Evolutionary conservation across 2,329 filamentous ascomycete genomes (phyloP), one percentile per base, ranked within the genome.

Genomic region (Ustulina deusta): DNA sequence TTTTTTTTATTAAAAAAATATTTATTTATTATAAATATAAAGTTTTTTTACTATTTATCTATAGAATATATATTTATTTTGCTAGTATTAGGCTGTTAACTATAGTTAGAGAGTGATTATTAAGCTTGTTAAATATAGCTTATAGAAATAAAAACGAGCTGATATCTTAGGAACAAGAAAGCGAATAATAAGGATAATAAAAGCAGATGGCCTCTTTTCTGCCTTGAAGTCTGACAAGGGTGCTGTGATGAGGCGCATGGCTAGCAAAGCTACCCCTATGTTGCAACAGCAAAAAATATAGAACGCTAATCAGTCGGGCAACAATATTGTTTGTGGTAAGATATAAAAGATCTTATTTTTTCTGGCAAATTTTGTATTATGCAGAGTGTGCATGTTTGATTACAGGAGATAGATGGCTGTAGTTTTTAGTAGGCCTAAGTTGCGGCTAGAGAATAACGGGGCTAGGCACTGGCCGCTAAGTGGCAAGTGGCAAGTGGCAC

Each of bases 261-360:
- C 29, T 2, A 6, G 51, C 60, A 49, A 46, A 54, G 62, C 62
- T 55, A 64, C 55, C 6, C 27, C 55, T 29, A 54, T 36, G 38
- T 59, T 9, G 55, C 29, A 64, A 32, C 29, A 32, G 10, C 36
- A n/a, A 20, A 32, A 29, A 29, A 40, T 11, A 56, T 56, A 56
- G 20, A 56, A 56, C 52, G 34, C 51, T 6, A 36, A 40, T 55
- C 11, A 34, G 10, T 27, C 20, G 15, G 20, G 32, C 22, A 27
- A 56, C 52, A 25, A 51, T 3, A 49, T 7, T 13, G 46, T 29
- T 10, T 49, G 25, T 13, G 6, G 46, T 6, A 49, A 27, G 6
- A 49, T 49, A 27, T n/a, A 15, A 29, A 49, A 49, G 46, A 49
- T 13, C 11, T 13, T 17, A 49, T 15, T 17, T 49, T 49, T 49